These are phyloP conservation scores for Chrysoporthe austroafricana DNA, from an alignment of 2,329 filamentous ascomycete species.

Conservation along the genomic window DNA sequence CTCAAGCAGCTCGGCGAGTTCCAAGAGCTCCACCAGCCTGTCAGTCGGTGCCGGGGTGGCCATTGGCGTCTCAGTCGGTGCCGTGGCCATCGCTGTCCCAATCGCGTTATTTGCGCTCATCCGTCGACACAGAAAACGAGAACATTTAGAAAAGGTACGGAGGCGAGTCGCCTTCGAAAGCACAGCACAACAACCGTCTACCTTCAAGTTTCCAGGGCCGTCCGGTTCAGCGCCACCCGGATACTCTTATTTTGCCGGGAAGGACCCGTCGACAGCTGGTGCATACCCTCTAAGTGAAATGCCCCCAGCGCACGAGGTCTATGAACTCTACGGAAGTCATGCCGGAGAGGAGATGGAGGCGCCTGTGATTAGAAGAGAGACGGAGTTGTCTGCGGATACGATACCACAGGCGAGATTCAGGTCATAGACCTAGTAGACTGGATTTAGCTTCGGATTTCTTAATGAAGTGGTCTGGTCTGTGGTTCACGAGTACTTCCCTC, in stretches of 20 bases:
- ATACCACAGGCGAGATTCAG: background rate
- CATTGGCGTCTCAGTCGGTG: slow-evolving; percentile 8
- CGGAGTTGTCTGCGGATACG: background rate
- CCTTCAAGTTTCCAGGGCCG: background rate
- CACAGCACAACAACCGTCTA: background rate
- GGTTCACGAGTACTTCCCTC: too few relatives aligned
- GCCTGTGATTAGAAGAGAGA: background rate
- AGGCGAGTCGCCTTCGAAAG: background rate
- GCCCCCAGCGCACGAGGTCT: background rate
- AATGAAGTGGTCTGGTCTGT: too few relatives aligned
- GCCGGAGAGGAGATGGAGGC: background rate
- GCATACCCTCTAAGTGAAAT: background rate
- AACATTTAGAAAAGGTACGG: background rate
- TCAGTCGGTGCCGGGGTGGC: slow-evolving; percentile 1
- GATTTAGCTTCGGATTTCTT: background rate
- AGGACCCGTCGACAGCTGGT: background rate
- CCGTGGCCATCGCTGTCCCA: background rate
- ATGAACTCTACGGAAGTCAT: slow-evolving; percentile 7
- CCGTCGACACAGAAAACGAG: background rate
- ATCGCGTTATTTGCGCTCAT: background rate
- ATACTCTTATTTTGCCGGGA: background rate
- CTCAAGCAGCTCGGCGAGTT: background rate
- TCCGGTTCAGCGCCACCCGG: background rate
- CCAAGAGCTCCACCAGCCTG: background rate
- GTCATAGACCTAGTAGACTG: background rate